A percentile compares a stretch with the other conserved stretches of the same genome.
phyloP scores from a whole-genome alignment of 2,329 filamentous ascomycete genomes.

The Periglandula ipomoeae region DNA sequence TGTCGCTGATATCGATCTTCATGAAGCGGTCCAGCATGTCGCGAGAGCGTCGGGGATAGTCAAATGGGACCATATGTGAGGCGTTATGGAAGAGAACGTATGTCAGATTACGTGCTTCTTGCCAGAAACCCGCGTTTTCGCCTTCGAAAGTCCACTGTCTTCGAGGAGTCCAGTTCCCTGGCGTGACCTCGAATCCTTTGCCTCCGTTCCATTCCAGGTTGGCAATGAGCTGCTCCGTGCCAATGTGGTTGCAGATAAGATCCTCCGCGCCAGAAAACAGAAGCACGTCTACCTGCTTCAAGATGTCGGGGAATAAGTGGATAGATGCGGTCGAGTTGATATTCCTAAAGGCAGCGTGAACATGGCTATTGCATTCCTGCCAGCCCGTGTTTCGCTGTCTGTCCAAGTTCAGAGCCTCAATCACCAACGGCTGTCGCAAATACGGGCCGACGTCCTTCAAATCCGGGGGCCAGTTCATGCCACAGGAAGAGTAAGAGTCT shows the following conservation, averaged over 20 bases:
- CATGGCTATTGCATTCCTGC: slow-evolving; percentile 79
- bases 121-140: slow-evolving; percentile 81
- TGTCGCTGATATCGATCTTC: slow-evolving; percentile 80
- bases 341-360: slow-evolving; percentile 62
- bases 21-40: slow-evolving; percentile 99
- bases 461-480: slow-evolving; percentile 97
- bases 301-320: slow-evolving; percentile 64
- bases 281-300: slow-evolving; percentile 68
- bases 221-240: slow-evolving; percentile 83
- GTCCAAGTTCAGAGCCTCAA: slow-evolving; percentile 72
- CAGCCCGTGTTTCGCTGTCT: slow-evolving; percentile 76
- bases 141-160: slow-evolving; percentile 92
- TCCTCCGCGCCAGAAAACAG: slow-evolving; percentile 93
- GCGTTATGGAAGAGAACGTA: slow-evolving; percentile 94
- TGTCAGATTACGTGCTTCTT: slow-evolving; percentile 87
- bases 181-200: slow-evolving; percentile 80
- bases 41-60: slow-evolving; percentile 73
- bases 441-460: slow-evolving; percentile 71
- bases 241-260: slow-evolving; percentile 93
- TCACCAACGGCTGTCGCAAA: slow-evolving; percentile 72
- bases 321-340: slow-evolving; percentile 64
- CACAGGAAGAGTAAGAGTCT: slow-evolving; percentile 74
- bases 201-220: slow-evolving; percentile 88
- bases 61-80: slow-evolving; percentile 97
- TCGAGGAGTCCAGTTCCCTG: slow-evolving; percentile 84